Evolutionary conservation across 257 asterid genomes (phyloP), one percentile per base, ranked within the genome.

Genomic region (Ocimum tenuiflorum): DNA sequence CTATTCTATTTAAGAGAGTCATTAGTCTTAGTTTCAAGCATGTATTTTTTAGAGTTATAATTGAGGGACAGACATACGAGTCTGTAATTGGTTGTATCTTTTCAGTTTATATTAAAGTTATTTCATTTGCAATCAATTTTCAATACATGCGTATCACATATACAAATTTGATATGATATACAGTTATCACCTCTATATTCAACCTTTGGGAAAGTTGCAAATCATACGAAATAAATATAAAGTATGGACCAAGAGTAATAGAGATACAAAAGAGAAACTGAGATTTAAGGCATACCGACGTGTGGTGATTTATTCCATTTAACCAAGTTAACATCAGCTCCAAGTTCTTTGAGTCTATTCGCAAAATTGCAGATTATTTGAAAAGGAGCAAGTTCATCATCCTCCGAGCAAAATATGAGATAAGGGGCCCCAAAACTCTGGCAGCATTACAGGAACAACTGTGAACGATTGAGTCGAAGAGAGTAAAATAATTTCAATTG

Each of bases 391-490:
- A 94, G 96, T 53, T 94, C 95, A 56, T 94, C 99, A 66, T 90
- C 85, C 86, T 94, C 96, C 0, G 99, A 88, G 83, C 97, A 94
- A 51, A 89, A 74, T 69, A 94, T 73, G 51, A 90, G 95, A 86
- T 94, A 90, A 3, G 99, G 95, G 65, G 99, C 91, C n/a, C 86
- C 80, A 76, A 82, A 59, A 68, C 91, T 80, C 99, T 92, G 85
- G 65, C 17, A 72, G 51, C 22, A 68, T 58, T 46, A 39, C 7
- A 19, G 63, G 12, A 46, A 14, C 51, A 18, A 64, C 51, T 17
- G 20, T 51, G 41, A 67, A 70, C 10, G 39, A 53, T 22, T 29
- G n/a, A n/a, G n/a, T n/a, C n/a, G n/a, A n/a, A n/a, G n/a, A n/a
- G n/a, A n/a, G n/a, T n/a, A n/a, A 42, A 61, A 31, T 24, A 50